Evolutionary conservation across 768 basidiomycete species (phyloP).

Genomic region (Tulasnella sp.): DNA sequence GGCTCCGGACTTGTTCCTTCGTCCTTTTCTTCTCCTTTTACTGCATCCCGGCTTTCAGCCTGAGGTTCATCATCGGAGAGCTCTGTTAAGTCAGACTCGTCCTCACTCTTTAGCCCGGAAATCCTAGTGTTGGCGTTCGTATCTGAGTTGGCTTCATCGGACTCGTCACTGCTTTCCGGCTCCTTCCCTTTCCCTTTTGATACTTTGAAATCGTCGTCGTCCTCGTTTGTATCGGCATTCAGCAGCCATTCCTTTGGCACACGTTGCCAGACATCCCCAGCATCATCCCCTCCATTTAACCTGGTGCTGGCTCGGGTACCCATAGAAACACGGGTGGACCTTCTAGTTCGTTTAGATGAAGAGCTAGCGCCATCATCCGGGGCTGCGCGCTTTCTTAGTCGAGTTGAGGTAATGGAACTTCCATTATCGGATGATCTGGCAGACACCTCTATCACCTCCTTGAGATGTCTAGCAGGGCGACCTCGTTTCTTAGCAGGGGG

Average conservation of each 20-base stretch:
- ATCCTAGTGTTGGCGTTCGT: neutral
- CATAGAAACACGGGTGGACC: conserved; percentile 1
- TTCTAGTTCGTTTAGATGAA: conserved; percentile 8
- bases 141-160: too few species aligned
- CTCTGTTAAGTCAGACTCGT: conserved; percentile 17
- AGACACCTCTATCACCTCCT: too few species aligned
- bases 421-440: neutral
- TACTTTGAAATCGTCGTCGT: conserved; percentile 8
- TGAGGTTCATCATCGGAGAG: conserved; percentile 10
- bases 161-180: neutral
- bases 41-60: neutral
- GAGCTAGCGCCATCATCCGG: neutral
- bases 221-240: too few species aligned
- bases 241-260: conserved; percentile 16
- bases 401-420: neutral
- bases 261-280: conserved; percentile 15
- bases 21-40: neutral
- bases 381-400: conserved; percentile 10
- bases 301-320: conserved; percentile 10
- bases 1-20: too few species aligned
- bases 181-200: conserved; percentile 4
- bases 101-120: neutral
- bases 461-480: conserved; percentile 4
- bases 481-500: conserved; percentile 7
- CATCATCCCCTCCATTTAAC: conserved; percentile 2